phyloP scores from a whole-genome alignment of 1,139 yeast species.

The Torulaspora globosa region DNA sequence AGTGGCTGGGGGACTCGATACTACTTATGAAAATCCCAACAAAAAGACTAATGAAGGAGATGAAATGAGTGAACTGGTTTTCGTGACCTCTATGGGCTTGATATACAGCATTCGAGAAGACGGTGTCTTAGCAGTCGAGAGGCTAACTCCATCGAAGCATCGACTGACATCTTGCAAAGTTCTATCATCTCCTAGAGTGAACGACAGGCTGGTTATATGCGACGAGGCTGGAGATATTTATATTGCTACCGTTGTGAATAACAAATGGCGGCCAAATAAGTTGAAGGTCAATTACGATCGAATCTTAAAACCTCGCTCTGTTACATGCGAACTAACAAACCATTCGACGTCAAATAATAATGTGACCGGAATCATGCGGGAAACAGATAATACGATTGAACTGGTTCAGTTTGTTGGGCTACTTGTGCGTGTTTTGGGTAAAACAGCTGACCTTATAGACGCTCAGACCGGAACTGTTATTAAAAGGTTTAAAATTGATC shows the following conservation, averaged over 20 bases:
- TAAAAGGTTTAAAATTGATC: slow-evolving; percentile 52
- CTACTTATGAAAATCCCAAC: slow-evolving; percentile 18
- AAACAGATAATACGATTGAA: slow-evolving; percentile 39
- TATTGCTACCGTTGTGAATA: slow-evolving; percentile 58
- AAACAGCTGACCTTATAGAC: slow-evolving; percentile 64
- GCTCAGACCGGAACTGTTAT: slow-evolving; percentile 68
- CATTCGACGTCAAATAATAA: background rate
- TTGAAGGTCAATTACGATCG: slow-evolving; percentile 30
- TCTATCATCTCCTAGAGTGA: slow-evolving; percentile 66
- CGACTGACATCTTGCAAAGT: slow-evolving; percentile 49
- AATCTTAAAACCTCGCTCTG: slow-evolving; percentile 11
- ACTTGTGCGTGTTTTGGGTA: slow-evolving; percentile 54
- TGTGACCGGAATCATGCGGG: slow-evolving; percentile 2
- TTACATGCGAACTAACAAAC: slow-evolving; percentile 5
- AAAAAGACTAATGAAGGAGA: slow-evolving; percentile 15
- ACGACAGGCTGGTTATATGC: slow-evolving; percentile 63
- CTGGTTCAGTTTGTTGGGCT: slow-evolving; percentile 67
- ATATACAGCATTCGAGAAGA: slow-evolving; percentile 48
- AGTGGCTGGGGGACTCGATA: slow-evolving; percentile 23
- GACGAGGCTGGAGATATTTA: slow-evolving; percentile 50
- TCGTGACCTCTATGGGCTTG: slow-evolving; percentile 44
- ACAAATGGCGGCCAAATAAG: slow-evolving; percentile 58
- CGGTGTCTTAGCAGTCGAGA: slow-evolving; percentile 41
- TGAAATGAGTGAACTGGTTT: slow-evolving; percentile 39
- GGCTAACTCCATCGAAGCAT: slow-evolving; percentile 22